phyloP scores from a whole-genome alignment of 2,329 filamentous ascomycete species.

The Septoria linicola region DNA sequence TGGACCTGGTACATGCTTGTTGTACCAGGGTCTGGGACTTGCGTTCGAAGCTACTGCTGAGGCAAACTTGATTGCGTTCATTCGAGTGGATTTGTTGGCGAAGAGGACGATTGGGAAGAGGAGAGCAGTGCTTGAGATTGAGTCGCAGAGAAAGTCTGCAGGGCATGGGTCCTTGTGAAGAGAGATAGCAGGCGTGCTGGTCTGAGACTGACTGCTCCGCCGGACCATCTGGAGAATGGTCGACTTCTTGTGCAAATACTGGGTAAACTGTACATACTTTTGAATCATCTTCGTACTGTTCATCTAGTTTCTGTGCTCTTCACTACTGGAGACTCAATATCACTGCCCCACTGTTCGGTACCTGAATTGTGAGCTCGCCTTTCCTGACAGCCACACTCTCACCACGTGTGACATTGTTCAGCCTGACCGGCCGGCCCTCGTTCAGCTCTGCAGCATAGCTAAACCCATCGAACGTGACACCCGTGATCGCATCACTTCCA shows the following conservation, averaged over 20 bases:
- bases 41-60: background rate
- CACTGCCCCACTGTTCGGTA: conserved; percentile 2
- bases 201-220: no score
- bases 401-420: conserved; percentile 56
- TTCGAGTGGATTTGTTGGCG: background rate
- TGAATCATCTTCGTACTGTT: background rate
- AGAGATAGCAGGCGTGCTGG: no score
- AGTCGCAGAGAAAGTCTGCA: no score
- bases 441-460: conserved; percentile 62
- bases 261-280: no score
- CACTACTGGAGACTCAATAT: conserved; percentile 3
- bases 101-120: background rate
- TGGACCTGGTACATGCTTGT: conserved; percentile 1
- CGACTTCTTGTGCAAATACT: no score
- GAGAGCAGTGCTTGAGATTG: no score
- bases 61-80: conserved; percentile 10
- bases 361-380: conserved; percentile 33
- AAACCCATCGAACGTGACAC: conserved; percentile 61
- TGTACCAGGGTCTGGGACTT: conserved; percentile 1
- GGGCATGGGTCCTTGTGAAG: no score
- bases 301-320: background rate
- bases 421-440: conserved; percentile 52
- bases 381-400: conserved; percentile 43
- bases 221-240: no score
- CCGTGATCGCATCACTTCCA: conserved; percentile 62